Base-by-base conservation (phyloP, 2,329 filamentous ascomycete species). In the Emergomyces orientalis region DNA sequence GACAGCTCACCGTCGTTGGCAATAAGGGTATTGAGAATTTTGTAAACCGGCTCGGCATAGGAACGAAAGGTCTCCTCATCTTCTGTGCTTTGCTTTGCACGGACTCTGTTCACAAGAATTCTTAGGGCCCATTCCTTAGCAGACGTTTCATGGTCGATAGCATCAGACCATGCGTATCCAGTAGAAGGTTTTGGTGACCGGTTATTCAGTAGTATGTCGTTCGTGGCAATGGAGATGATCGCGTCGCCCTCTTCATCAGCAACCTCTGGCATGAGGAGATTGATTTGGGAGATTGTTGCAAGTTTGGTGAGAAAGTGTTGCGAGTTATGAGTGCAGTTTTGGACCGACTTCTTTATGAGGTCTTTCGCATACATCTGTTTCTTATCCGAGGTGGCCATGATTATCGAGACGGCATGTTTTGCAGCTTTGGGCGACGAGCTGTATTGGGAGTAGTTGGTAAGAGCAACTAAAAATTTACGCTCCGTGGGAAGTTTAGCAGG, bases 351-450 rank as follows among this genome's bases (percentile, higher is more conserved):
- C 62, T 88, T 84, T 8, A 97, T 76, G 13, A 99, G 82, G 68
- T 95, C 91, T 61, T 88, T 91, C 8, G 91, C 90, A 64, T 91
- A 89, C 78, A 95, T 88, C 71, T 92, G 88, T 73, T 90, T 94
- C 68, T 85, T 85, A 59, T 92, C 86, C 27, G 86, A 81, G 11
- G 87, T 87, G 43, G 89, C 87, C 75, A 96, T 85, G 61, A 99
- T 81, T 67, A 99, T 91, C 34, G 90, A 92, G 58, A 97, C 86
- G 0, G 94, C 94, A 77, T 97, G 91, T 75, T 99, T 99, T 27
- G 93, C 90, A 9, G 90, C 89, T 72, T 88, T 87, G 13, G 90
- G 84, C 2, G 92, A 93, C 30, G 84, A 84, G 27, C 93, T 93
- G 70, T 90, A 89, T 25, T 93, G 81, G 1, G 92, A 90, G 74